Evolutionary conservation across 306 rosid species (phyloP).

Genomic region (Phaseolus lunatus): DNA sequence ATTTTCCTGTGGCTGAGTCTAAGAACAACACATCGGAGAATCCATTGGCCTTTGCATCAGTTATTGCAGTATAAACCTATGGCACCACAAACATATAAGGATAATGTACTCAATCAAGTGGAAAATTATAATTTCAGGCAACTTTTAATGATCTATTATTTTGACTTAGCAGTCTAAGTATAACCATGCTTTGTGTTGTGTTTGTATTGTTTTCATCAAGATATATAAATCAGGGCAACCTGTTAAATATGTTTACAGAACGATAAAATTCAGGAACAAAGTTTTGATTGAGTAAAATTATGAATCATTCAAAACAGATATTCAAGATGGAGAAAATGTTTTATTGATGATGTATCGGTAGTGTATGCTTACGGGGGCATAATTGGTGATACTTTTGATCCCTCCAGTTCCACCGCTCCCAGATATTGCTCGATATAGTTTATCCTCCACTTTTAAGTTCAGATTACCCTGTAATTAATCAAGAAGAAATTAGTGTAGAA

Average conservation of each 20-base stretch:
- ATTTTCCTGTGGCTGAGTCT: slow-evolving; percentile 58
- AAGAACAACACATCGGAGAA: slow-evolving; percentile 67
- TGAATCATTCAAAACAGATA: too few species aligned
- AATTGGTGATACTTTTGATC: slow-evolving; percentile 67
- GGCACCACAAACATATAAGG: neutral
- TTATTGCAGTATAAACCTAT: slow-evolving; percentile 49
- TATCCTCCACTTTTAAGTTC: slow-evolving; percentile 57
- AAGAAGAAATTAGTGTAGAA: neutral
- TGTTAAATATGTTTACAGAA: too few species aligned
- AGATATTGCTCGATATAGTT: slow-evolving; percentile 54
- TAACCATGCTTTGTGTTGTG: too few species aligned
- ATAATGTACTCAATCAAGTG: too few species aligned
- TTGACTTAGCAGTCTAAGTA: too few species aligned
- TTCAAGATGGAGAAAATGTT: too few species aligned
- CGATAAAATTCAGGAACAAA: too few species aligned
- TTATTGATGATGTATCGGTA: neutral
- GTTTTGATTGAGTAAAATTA: too few species aligned
- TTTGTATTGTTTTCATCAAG: too few species aligned
- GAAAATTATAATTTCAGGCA: too few species aligned
- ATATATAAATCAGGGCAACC: too few species aligned
- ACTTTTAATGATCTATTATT: too few species aligned
- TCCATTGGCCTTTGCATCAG: slow-evolving; percentile 57
- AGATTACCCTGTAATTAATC: slow-evolving; percentile 45
- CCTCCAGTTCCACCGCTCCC: slow-evolving; percentile 71
- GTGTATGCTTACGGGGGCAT: slow-evolving; percentile 63